These are phyloP conservation scores for Acanthamoeba triangularis DNA, from an alignment of 208 protist species.

Conservation along the genomic window DNA sequence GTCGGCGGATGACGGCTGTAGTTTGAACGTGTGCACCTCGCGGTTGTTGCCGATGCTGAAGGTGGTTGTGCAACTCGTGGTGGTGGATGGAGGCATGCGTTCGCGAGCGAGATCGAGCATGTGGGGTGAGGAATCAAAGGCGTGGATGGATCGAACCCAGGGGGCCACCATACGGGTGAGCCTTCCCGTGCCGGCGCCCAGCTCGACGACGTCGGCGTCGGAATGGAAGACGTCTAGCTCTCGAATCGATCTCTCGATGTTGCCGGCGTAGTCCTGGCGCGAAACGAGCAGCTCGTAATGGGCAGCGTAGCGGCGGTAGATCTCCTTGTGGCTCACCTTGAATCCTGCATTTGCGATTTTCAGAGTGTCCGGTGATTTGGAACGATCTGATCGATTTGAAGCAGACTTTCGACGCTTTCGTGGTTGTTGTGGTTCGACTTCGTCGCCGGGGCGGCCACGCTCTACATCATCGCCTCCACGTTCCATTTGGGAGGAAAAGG, in stretches of 20 bases:
- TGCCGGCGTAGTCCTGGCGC: not conserved
- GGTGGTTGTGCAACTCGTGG: no score
- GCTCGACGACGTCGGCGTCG: not conserved
- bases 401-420: no score
- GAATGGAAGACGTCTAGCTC: not conserved
- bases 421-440: no score
- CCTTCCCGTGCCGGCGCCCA: constrained; percentile 19
- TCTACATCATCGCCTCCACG: no score
- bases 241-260: constrained; percentile 19
- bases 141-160: constrained; percentile 18
- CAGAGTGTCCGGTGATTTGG: no score
- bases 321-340: constrained; percentile 65
- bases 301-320: constrained; percentile 23
- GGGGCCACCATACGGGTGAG: constrained; percentile 52
- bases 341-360: no score
- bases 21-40: constrained; percentile 25
- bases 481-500: no score
- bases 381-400: no score
- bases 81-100: not conserved
- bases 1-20: not conserved
- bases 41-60: constrained; percentile 57
- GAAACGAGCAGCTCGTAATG: constrained; percentile 38
- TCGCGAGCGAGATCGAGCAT: constrained; percentile 22
- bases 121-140: constrained; percentile 6
- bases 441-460: no score